These are phyloP conservation scores for Skeletonema tropicum DNA, from an alignment of 108 stramenopile genomes.

Conservation along the genomic window DNA sequence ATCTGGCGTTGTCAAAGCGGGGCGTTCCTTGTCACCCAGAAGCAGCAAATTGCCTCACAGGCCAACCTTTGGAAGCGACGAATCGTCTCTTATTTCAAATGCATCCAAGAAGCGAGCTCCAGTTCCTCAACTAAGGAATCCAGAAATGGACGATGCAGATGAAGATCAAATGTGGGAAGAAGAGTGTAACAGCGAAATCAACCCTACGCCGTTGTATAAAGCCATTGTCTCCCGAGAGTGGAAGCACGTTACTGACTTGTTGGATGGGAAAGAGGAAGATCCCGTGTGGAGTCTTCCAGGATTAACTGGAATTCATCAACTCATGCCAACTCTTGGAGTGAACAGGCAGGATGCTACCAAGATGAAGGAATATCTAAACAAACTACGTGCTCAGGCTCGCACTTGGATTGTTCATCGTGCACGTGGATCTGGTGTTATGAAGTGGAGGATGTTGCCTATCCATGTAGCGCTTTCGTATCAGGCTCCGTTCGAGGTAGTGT, in stretches of 20 bases:
- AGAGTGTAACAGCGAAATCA: conserved; percentile 68
- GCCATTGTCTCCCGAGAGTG: conserved; percentile 67
- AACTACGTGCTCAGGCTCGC: conserved; percentile 46
- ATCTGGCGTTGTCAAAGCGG: conserved; percentile 16
- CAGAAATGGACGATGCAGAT: conserved; percentile 43
- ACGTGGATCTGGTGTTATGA: conserved; percentile 37
- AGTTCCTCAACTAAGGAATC: conserved; percentile 43
- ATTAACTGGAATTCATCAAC: conserved; percentile 5
- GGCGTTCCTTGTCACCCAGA: conserved; percentile 11
- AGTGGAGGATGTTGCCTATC: conserved; percentile 73
- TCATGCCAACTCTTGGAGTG: conserved; percentile 13
- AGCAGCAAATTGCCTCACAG: not conserved
- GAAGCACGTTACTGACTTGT: conserved; percentile 54
- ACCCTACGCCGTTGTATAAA: conserved; percentile 71
- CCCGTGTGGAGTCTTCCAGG: conserved; percentile 29
- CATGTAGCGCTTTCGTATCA: conserved; percentile 68
- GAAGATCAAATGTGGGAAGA: conserved; percentile 46
- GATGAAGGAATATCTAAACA: conserved; percentile 30
- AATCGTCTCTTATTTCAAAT: conserved; percentile 19
- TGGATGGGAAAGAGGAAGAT: conserved; percentile 41
- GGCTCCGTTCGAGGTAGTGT: conserved; percentile 59
- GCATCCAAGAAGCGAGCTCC: conserved; percentile 42
- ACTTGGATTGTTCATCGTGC: conserved; percentile 81
- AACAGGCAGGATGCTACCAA: conserved; percentile 14
- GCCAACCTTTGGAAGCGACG: not conserved